These are phyloP conservation scores for Dryas drummondii DNA, from an alignment of 306 rosid genomes.

Conservation along the genomic window DNA sequence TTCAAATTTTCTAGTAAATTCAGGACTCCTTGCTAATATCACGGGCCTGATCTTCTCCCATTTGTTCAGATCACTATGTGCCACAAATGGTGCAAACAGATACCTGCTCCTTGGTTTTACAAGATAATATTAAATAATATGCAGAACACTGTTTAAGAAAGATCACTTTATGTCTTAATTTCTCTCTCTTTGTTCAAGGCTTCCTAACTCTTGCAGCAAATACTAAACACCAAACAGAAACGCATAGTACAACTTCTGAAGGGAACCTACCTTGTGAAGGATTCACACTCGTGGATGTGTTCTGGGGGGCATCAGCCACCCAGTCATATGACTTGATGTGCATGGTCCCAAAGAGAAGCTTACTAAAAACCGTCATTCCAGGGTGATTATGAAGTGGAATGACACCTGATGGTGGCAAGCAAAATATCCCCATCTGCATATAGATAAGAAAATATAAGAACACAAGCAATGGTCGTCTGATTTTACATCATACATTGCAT, in stretches of 20 bases:
- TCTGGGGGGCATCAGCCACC: conserved; percentile 51
- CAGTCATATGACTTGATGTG: conserved; percentile 95
- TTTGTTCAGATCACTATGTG: too few relatives aligned
- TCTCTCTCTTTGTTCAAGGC: neutral
- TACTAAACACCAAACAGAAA: neutral
- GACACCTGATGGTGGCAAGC: conserved; percentile 93
- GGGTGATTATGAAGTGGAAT: conserved; percentile 97
- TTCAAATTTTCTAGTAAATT: neutral
- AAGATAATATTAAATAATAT: neutral
- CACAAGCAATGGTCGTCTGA: neutral
- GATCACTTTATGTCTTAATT: neutral
- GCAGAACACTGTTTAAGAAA: neutral
- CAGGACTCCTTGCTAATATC: neutral
- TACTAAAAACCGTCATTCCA: conserved; percentile 95
- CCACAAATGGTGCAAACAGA: too few relatives aligned
- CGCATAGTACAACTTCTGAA: conserved; percentile 1
- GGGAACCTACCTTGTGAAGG: conserved; percentile 50
- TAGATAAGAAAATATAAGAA: conserved; percentile 2
- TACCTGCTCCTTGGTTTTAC: neutral
- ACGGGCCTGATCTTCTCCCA: neutral
- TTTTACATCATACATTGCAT: neutral
- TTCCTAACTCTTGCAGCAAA: neutral
- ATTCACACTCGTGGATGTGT: conserved; percentile 35
- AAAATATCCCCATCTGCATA: conserved; percentile 86
- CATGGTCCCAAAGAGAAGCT: conserved; percentile 88